Percentiles rank a stretch among this genome's conserved stretches.
Conservation (phyloP, 192 early-diverging fungal genomes). For the Funneliformis mosseae region DNA sequence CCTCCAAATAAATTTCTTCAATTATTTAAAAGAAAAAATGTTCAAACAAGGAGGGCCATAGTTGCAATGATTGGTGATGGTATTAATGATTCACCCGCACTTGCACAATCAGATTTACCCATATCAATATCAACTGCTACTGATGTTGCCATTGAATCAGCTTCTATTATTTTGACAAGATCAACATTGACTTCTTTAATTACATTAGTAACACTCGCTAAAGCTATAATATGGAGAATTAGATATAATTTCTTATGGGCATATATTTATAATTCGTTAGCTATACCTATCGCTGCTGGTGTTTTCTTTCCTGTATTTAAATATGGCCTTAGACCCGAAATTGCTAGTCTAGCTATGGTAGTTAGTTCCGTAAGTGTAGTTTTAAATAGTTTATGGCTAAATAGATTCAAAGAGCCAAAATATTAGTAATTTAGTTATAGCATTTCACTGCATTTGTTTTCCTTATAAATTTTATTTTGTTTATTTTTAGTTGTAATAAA, state of each 20-base stretch:
- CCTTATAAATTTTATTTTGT: too few relatives aligned
- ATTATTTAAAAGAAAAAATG: slow-evolving; percentile 16
- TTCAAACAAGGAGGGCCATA: slow-evolving; percentile 39
- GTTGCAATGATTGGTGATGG: slow-evolving; percentile 97
- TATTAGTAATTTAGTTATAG: neutral
- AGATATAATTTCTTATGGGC: slow-evolving; percentile 90
- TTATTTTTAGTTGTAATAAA: too few relatives aligned
- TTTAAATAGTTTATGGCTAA: slow-evolving; percentile 72
- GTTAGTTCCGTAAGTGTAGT: slow-evolving; percentile 85
- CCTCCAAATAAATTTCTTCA: slow-evolving; percentile 7
- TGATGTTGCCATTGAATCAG: slow-evolving; percentile 88
- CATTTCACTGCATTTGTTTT: too few relatives aligned
- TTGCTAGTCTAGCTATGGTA: slow-evolving; percentile 93
- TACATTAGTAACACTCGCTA: slow-evolving; percentile 76
- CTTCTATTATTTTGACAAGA: slow-evolving; percentile 80
- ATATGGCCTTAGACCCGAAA: slow-evolving; percentile 61
- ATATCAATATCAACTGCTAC: slow-evolving; percentile 90
- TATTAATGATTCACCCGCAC: slow-evolving; percentile 92
- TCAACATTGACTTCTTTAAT: slow-evolving; percentile 77
- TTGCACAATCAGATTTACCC: slow-evolving; percentile 88
- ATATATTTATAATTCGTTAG: slow-evolving; percentile 81
- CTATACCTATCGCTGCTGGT: slow-evolving; percentile 91
- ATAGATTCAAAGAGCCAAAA: slow-evolving; percentile 42
- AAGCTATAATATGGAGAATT: slow-evolving; percentile 76
- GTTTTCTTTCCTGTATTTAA: slow-evolving; percentile 64